Evolutionary conservation across 106 monocot genomes (phyloP).

Genomic region (Chionographis japonica): DNA sequence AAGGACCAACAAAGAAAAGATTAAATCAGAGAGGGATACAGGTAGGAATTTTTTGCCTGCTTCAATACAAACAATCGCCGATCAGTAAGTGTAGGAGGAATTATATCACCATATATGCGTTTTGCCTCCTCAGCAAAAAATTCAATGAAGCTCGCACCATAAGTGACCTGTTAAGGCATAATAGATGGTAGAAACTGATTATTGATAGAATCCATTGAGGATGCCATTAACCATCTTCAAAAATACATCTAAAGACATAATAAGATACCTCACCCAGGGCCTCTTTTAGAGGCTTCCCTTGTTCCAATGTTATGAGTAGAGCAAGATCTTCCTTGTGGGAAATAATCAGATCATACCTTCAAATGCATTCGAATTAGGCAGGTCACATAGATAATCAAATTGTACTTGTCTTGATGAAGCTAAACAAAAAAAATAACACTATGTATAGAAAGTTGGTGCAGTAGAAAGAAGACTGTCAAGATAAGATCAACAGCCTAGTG

Average conservation of each 20-base stretch:
- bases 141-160: conserved; percentile 85
- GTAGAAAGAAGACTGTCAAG: background rate
- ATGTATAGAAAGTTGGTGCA: background rate
- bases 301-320: conserved; percentile 83
- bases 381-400: background rate
- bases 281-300: conserved; percentile 93
- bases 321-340: conserved; percentile 90
- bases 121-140: conserved; percentile 94
- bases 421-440: background rate
- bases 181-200: background rate
- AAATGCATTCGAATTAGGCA: conserved; percentile 5
- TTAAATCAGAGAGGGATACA: background rate
- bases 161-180: conserved; percentile 50
- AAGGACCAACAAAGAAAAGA: background rate
- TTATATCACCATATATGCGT: conserved; percentile 87
- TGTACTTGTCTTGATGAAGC: background rate
- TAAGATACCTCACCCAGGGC: conserved; percentile 72
- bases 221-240: background rate
- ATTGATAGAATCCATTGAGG: conserved; percentile 1
- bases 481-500: background rate
- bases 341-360: conserved; percentile 84
- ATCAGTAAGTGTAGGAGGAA: conserved; percentile 68
- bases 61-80: conserved; percentile 79
- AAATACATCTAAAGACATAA: background rate
- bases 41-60: conserved; percentile 37